phyloP scores from a whole-genome alignment of 257 asterid genomes.

The Leonotis leonurus region DNA sequence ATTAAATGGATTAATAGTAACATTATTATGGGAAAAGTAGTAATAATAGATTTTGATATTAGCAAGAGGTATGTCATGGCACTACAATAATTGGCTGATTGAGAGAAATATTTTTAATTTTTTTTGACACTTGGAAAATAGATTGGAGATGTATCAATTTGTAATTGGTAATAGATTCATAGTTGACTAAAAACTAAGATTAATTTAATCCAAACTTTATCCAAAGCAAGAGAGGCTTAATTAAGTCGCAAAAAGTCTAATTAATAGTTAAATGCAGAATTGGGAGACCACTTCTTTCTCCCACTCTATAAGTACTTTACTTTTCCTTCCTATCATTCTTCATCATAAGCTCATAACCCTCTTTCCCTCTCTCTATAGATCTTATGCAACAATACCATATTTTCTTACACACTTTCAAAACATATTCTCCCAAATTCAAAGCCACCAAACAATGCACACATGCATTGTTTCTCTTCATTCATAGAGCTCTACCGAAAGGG shows the following conservation, averaged over 20 bases:
- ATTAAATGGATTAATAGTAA: too few species aligned
- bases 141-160: too few species aligned
- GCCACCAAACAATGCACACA: not conserved
- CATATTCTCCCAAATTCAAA: not conserved
- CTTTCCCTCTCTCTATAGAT: not conserved
- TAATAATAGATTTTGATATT: too few species aligned
- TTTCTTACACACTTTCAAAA: not conserved
- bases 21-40: too few species aligned
- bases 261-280: not conserved
- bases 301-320: conserved; percentile 5
- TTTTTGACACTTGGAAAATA: too few species aligned
- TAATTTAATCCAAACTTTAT: not conserved
- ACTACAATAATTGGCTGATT: too few species aligned
- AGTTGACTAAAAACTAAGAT: not conserved
- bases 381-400: not conserved
- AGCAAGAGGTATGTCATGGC: too few species aligned
- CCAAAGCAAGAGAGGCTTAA: not conserved
- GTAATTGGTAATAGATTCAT: too few species aligned
- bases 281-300: not conserved
- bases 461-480: not conserved
- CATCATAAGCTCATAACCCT: not conserved
- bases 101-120: too few species aligned
- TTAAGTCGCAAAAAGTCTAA: not conserved
- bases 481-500: not conserved
- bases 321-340: too few species aligned